Base-by-base conservation (phyloP, 441 rosid species). In the Erodium moschatum region DNA sequence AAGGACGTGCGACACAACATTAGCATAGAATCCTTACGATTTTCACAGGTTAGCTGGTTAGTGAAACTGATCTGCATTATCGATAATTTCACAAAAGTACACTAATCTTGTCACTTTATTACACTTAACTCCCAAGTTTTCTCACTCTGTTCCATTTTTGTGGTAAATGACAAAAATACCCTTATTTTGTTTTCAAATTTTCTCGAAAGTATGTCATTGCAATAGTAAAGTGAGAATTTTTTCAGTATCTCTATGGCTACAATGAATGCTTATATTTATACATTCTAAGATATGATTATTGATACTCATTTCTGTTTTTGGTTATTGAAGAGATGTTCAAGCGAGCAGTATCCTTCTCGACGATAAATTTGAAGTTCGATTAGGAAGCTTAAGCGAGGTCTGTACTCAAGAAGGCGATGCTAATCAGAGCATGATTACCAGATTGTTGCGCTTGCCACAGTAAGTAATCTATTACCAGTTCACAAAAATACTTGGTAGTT, bases 281-380 rank as follows among this genome's bases (percentile, higher is more conserved):
- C 50, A 44, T 44, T 44, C 9, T 0, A 12, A 44, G 50, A 44
- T 44, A 44, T 44, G 50, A 3, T 8, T 10, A 44, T 44, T 54
- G 64, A 18, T 76, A 72, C 65, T 63, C 58, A 52, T 71, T 10
- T 75, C 69, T 19, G 46, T 33, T 40, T 50, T 8, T 72, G 72
- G 58, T 73, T 72, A 72, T 74, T 77, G 74, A 71, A 95, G 99
- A 77, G 99, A 92, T 85, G 81, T 95, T 70, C 99, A 90, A 85
- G 97, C 97, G 65, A 90, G 98, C 80, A 92, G 99, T 74, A 90
- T 95, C 73, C 91, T 95, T 69, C 99, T 95, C 58, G 99, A 95
- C 79, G 99, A 95, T 70, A 92, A 92, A 79, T 95, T 85, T 67
- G 99, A 95, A 81, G 99, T 95, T 68, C 88, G 98, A 56, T 82